Evolutionary conservation across 2,329 filamentous ascomycete species (phyloP).

Genomic region (Elsinoe necatrix): DNA sequence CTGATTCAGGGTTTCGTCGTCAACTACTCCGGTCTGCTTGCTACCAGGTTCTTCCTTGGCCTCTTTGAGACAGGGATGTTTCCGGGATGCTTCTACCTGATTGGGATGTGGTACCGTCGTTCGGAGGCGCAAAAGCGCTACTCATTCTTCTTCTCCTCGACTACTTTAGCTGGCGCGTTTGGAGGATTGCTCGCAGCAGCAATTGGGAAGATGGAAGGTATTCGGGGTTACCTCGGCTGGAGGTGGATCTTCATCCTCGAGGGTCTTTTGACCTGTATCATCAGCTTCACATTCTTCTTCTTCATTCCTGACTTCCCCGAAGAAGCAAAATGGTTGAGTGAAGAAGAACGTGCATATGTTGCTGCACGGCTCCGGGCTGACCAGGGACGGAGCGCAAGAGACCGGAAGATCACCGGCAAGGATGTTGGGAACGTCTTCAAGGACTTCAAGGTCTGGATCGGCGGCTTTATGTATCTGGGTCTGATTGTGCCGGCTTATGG

Average conservation of each 20-base stretch:
- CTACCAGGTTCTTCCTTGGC: slow-evolving; percentile 77
- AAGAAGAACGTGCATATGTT: slow-evolving; percentile 40
- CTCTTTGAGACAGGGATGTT: slow-evolving; percentile 49
- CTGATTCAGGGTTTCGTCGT: slow-evolving; percentile 67
- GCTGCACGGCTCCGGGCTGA: slow-evolving; percentile 39
- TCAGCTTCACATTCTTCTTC: slow-evolving; percentile 41
- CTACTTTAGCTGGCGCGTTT: slow-evolving; percentile 72
- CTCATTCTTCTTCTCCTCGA: slow-evolving; percentile 85
- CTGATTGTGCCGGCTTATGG: slow-evolving; percentile 36
- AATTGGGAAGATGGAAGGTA: slow-evolving; percentile 77
- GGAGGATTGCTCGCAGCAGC: slow-evolving; percentile 76
- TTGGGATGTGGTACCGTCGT: slow-evolving; percentile 78
- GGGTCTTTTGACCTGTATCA: slow-evolving; percentile 37
- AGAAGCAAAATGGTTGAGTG: slow-evolving; percentile 40
- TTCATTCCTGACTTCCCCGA: slow-evolving; percentile 43
- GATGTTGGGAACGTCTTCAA: slow-evolving; percentile 42
- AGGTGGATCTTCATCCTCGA: slow-evolving; percentile 76
- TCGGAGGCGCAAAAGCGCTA: slow-evolving; percentile 84
- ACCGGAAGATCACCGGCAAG: slow-evolving; percentile 35
- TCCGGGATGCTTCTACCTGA: slow-evolving; percentile 32
- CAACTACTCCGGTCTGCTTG: slow-evolving; percentile 68
- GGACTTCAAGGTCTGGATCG: slow-evolving; percentile 41
- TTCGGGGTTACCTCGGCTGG: slow-evolving; percentile 63
- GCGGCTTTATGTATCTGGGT: slow-evolving; percentile 46
- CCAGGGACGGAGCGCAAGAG: slow-evolving; percentile 39